Percentiles rank a stretch among this genome's conserved stretches.
Evolutionary conservation across 805 yeast genomes (phyloP).

Genomic region (Nakazawaea pomicola): DNA sequence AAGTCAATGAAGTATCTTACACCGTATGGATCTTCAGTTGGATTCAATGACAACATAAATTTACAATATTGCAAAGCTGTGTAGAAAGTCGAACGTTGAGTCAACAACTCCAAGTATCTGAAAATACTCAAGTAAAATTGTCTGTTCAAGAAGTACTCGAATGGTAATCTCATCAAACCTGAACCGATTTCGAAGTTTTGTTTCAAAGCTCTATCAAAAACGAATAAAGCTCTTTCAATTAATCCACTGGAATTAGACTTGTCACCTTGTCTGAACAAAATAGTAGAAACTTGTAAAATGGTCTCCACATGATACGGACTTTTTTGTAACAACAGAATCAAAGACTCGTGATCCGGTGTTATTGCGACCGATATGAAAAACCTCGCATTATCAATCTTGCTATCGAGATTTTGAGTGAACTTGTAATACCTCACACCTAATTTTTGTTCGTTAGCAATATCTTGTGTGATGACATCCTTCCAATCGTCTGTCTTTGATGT

Average conservation of each 20-base stretch:
- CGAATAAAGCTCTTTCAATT: constrained; percentile 72
- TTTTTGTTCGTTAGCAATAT: constrained; percentile 31
- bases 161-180: constrained; percentile 66
- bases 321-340: constrained; percentile 52
- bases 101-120: constrained; percentile 63
- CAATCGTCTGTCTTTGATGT: constrained; percentile 34
- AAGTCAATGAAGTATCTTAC: constrained; percentile 79
- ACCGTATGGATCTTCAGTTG: constrained; percentile 81
- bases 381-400: constrained; percentile 34
- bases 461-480: constrained; percentile 43
- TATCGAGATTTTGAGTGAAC: constrained; percentile 32
- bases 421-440: constrained; percentile 53
- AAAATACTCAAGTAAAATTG: constrained; percentile 72
- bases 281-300: constrained; percentile 72
- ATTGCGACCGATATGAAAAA: constrained; percentile 63
- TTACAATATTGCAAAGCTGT: constrained; percentile 79
- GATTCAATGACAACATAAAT: constrained; percentile 58
- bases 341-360: constrained; percentile 75
- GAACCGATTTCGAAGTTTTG: constrained; percentile 52
- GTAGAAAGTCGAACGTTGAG: constrained; percentile 69
- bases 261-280: constrained; percentile 73
- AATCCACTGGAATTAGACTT: constrained; percentile 67
- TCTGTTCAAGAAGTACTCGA: constrained; percentile 67
- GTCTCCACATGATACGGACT: constrained; percentile 76
- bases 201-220: constrained; percentile 70